phyloP scores from a whole-genome alignment of 208 protist genomes.

The Crithidia thermophila region DNA sequence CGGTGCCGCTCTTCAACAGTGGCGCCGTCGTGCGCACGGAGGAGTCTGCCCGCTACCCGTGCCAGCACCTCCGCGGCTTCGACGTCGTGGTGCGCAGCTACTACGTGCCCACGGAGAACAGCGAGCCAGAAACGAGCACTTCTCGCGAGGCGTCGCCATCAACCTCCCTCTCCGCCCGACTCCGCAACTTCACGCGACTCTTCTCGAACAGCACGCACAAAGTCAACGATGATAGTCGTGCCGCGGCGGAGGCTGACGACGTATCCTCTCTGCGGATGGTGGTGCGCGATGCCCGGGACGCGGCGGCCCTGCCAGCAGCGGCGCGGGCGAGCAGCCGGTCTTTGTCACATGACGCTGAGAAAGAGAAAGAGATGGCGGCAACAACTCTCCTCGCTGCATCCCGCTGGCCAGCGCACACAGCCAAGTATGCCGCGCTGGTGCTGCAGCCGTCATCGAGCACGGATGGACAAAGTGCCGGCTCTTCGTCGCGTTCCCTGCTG shows the following conservation, averaged over 20 bases:
- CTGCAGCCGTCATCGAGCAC: constrained; percentile 47
- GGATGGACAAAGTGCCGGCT: background rate
- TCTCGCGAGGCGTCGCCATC: background rate
- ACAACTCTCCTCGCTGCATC: constrained; percentile 25
- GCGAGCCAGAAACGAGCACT: background rate
- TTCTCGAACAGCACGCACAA: constrained; percentile 40
- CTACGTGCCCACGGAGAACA: constrained; percentile 41
- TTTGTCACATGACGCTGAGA: too few species aligned
- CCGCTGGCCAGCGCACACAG: constrained; percentile 58
- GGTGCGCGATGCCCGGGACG: constrained; percentile 18
- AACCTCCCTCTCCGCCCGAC: background rate
- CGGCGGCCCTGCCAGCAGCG: background rate
- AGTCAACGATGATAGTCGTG: constrained; percentile 1
- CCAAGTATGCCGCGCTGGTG: constrained; percentile 75
- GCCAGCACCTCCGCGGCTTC: constrained; percentile 58
- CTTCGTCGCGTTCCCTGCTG: constrained; percentile 31
- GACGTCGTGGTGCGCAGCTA: constrained; percentile 83
- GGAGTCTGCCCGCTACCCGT: constrained; percentile 70
- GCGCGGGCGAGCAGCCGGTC: too few species aligned
- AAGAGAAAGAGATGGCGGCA: too few species aligned
- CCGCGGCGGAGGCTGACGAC: background rate
- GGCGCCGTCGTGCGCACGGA: constrained; percentile 44
- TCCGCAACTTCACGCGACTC: constrained; percentile 15
- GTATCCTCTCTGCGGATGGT: constrained; percentile 17
- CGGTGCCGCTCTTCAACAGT: constrained; percentile 56